A percentile compares a stretch with the other conserved stretches of the same genome.
phyloP scores from a whole-genome alignment of 129 eudicot genomes.

The Escallonia herrerae region DNA sequence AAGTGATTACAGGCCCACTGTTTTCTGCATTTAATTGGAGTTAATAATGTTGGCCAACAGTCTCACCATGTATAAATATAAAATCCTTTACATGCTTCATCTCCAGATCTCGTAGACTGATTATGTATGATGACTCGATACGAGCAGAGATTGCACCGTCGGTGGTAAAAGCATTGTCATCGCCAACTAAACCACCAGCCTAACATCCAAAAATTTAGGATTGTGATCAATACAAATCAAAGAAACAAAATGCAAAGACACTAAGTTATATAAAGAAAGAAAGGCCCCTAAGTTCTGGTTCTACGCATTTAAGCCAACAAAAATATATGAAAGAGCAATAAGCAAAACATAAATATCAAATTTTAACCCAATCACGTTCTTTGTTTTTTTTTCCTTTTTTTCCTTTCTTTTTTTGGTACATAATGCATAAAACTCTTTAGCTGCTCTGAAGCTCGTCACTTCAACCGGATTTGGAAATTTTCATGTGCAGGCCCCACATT shows the following conservation, averaged over 20 bases:
- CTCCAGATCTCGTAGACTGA: constrained; percentile 68
- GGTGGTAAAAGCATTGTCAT: constrained; percentile 52
- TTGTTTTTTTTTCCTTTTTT: no score
- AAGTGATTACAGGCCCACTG: not conserved
- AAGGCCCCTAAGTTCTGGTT: not conserved
- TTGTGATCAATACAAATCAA: not conserved
- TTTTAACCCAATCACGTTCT: not conserved
- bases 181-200: constrained; percentile 90
- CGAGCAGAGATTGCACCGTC: constrained; percentile 75
- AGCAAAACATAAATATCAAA: not conserved
- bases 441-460: no score
- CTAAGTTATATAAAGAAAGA: not conserved
- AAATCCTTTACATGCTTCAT: constrained; percentile 93
- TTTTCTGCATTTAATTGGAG: not conserved
- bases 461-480: no score
- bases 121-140: constrained; percentile 70
- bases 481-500: no score
- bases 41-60: constrained; percentile 4
- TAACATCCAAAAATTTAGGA: constrained; percentile 33
- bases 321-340: no score
- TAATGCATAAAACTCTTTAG: no score
- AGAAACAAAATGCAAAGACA: constrained; percentile 4
- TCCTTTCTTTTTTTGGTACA: no score
- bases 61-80: constrained; percentile 80
- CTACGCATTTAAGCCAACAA: no score